Evolutionary conservation across 257 asterid species (phyloP).

Genomic region (Fraxinus anomala): DNA sequence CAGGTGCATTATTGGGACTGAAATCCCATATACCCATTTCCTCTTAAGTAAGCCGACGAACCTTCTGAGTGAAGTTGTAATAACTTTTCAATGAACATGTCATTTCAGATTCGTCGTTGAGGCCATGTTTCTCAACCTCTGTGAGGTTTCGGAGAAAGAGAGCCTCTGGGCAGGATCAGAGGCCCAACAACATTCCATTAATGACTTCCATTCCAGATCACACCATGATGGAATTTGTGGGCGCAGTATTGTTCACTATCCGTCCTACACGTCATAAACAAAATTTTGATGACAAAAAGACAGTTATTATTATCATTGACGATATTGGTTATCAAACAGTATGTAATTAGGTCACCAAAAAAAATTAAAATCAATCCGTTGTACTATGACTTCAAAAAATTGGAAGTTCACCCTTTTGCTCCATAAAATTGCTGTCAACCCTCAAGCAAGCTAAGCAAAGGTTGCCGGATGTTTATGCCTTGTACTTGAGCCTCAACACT

Average conservation of each 20-base stretch:
- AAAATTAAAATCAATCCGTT: no score
- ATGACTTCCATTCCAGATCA: conserved; percentile 93
- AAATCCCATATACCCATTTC: neutral
- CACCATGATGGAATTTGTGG: conserved; percentile 96
- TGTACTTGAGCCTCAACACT: no score
- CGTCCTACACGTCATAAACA: conserved; percentile 57
- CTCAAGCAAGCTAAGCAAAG: no score
- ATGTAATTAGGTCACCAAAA: no score
- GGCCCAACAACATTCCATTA: conserved; percentile 93
- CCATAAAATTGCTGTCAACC: no score
- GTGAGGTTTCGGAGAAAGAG: conserved; percentile 86
- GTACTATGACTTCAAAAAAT: no score
- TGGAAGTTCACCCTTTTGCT: no score
- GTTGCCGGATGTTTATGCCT: no score
- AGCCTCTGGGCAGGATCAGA: conserved; percentile 78
- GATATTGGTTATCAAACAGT: no score
- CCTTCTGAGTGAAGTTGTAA: neutral
- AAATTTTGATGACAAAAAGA: conserved; percentile 8
- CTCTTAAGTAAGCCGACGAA: no score
- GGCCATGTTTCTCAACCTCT: conserved; percentile 86
- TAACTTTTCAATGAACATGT: conserved; percentile 23
- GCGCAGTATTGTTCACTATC: conserved; percentile 81
- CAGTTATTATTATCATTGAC: no score
- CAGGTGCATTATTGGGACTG: neutral
- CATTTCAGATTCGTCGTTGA: conserved; percentile 93